Evolutionary conservation across 2,329 filamentous ascomycete species (phyloP), one percentile per base, ranked within the genome.

Genomic region (Colletotrichum simmondsii): DNA sequence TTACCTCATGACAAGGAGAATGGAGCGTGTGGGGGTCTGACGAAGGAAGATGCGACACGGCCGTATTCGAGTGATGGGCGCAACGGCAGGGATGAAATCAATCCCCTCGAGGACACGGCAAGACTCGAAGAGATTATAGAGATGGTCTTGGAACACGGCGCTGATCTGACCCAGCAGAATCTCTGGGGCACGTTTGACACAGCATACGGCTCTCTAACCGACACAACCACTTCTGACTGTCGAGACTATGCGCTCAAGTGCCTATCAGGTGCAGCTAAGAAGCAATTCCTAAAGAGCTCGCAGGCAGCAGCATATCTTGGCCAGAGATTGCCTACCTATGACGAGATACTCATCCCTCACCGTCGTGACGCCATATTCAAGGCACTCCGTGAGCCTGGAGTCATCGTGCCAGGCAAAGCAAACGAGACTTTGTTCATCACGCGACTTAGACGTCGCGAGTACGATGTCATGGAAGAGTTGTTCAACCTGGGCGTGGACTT

Each of bases 41-140:
- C 14, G 19, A 11, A 5, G 11, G 19, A 7, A 22, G 49, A 68
- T 37, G 14, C 11, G 14, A 22, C 26, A 5, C 53, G 61, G 16
- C 37, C 67, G 4, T 35, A 7, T 8, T 10, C 22, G 12, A 19
- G 22, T 26, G 2, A 4, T 5, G 22, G 22, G 16, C 8, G 22
- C 22, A 24, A 28, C 14, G 26, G 1, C n/a, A 52, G 11, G 26
- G 5, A 14, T 28, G 4, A n/a, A 22, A 16, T 57, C 14, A 32
- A 65, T 2, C 62, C 62, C 1, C 35, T 32, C 14, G 52, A 67
- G 5, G 60, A 67, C 5, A 66, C 73, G 24, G 56, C 65, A 4
- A 65, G 77, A 19, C 71, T 77, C 37, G 76, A 75, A 5, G 77
- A 77, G 28, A 79, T 79, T 32, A n/a, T 78, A 8, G 71, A 76